Conservation (phyloP, 2,329 filamentous ascomycete genomes). For the Alternaria alternata region DNA sequence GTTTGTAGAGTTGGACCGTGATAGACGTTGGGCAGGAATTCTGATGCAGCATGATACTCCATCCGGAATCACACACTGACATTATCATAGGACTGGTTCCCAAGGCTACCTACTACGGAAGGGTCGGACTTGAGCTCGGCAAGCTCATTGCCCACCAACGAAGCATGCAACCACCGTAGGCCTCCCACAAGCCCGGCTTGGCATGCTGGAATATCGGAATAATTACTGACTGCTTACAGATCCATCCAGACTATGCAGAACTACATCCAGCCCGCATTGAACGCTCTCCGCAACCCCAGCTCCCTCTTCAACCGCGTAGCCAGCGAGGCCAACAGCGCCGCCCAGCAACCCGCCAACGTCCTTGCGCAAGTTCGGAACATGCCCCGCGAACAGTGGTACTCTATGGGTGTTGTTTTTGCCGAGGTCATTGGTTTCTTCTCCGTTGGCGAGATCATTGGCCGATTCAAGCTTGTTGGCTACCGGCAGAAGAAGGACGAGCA, state of each 20-base stretch:
- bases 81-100: slow-evolving; percentile 76
- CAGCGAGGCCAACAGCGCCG: slow-evolving; percentile 48
- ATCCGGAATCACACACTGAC: slow-evolving; percentile 22
- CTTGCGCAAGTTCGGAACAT: slow-evolving; percentile 72
- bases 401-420: slow-evolving; percentile 79
- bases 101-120: slow-evolving; percentile 88
- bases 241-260: slow-evolving; percentile 82
- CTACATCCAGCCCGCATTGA: slow-evolving; percentile 80
- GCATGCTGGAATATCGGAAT: not conserved
- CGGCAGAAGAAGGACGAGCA: slow-evolving; percentile 47
- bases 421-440: slow-evolving; percentile 98
- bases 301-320: slow-evolving; percentile 62
- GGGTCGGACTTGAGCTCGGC: slow-evolving; percentile 84
- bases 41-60: not conserved
- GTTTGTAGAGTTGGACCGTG: slow-evolving; percentile 2
- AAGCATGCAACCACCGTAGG: slow-evolving; percentile 96
- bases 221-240: slow-evolving; percentile 59
- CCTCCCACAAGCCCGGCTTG: not conserved
- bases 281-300: slow-evolving; percentile 73
- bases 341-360: slow-evolving; percentile 63
- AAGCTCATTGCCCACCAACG: slow-evolving; percentile 88
- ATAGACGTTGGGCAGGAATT: not conserved
- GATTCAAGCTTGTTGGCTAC: slow-evolving; percentile 96
- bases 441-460: slow-evolving; percentile 94
- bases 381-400: slow-evolving; percentile 72